Base-by-base conservation (phyloP, 208 protist genomes). In the Wallacemonas sp. region DNA sequence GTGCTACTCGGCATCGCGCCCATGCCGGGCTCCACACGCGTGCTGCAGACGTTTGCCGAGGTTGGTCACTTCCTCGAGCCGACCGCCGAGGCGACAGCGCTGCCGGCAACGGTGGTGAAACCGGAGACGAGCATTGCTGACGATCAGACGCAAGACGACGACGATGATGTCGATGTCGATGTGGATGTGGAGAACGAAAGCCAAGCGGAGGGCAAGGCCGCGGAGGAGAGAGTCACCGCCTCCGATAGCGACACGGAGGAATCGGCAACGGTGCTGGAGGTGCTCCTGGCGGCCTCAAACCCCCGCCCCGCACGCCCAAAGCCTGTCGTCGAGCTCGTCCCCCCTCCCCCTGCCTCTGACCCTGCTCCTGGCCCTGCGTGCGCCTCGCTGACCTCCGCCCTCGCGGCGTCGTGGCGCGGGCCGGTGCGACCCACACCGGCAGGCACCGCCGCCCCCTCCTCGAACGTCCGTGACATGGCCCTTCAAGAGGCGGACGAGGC, bases 1-100 rank as follows among this genome's bases (percentile, higher is more conserved):
- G 62, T 91, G 39, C 71, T 91, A 62, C 64, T 71, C 12, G 70
- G 57, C 22, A 57, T 91, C 20, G 67, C 71, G 3, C 57, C 71
- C 38, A 45, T 82, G 48, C 76, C 76, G 8, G 76, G 76, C 25
- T 68, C 76, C 31, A 68, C 61, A 12, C 59, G 67, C 41, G 49
- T 67, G 2, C 22, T 77, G 57, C 46, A 50, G 10, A 70, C 69
- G 14, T 82, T 82, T 61, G 71, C 71, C 31, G 71, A 65, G 14
- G 50, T 77, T 2, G 71, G 50, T 2, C 67, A 74, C 11, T 26
- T 70, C 22, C 8, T 70, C 11, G 45, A 12, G 14, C 3, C 41
- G 3, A 50, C 8, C 2, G 54, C 67, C 31, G 48, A 55, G 4
- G 48, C 5, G 23, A 10, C 8, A 3, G 48, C n/a, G 1, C 36